These are phyloP conservation scores for Phytophthora litchii DNA, from an alignment of 352 stramenopile species.

Conservation along the genomic window DNA sequence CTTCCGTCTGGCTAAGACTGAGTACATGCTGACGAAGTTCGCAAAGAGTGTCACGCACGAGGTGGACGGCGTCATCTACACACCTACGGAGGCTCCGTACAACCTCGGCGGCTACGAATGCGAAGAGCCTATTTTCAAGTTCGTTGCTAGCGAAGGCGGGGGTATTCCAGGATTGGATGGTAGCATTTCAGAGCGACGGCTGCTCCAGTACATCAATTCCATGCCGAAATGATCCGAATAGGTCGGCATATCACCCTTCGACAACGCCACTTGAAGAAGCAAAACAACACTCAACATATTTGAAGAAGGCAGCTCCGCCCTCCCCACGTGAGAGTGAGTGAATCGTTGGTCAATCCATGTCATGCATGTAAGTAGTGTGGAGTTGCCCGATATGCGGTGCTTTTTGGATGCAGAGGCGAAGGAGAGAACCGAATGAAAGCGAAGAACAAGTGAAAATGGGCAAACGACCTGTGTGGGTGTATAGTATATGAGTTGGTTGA, in stretches of 20 bases:
- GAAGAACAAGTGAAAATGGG: slow-evolving; percentile 29
- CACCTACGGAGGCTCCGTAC: slow-evolving; percentile 81
- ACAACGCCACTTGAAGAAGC: slow-evolving; percentile 14
- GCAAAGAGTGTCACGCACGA: slow-evolving; percentile 87
- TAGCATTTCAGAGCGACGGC: slow-evolving; percentile 75
- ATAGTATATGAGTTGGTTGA: slow-evolving; percentile 13
- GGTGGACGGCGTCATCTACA: slow-evolving; percentile 89
- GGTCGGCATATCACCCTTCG: slow-evolving; percentile 20
- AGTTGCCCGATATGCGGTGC: slow-evolving; percentile 28
- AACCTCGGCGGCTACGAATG: slow-evolving; percentile 86
- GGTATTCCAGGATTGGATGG: slow-evolving; percentile 83
- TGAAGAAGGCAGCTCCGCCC: slow-evolving; percentile 54
- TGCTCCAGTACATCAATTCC: slow-evolving; percentile 83
- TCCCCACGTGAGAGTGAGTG: slow-evolving; percentile 67
- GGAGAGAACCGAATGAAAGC: slow-evolving; percentile 31
- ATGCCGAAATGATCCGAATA: slow-evolving; percentile 61
- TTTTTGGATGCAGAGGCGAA: slow-evolving; percentile 35
- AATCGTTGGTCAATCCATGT: slow-evolving; percentile 71
- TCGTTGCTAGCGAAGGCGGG: slow-evolving; percentile 84
- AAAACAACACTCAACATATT: slow-evolving; percentile 23
- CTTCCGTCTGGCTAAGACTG: slow-evolving; percentile 85
- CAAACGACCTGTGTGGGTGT: slow-evolving; percentile 24
- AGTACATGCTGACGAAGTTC: slow-evolving; percentile 88
- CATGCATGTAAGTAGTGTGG: slow-evolving; percentile 48
- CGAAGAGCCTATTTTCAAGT: slow-evolving; percentile 90